Conservation (phyloP, 2,329 filamentous ascomycete genomes). For the Trichoderma sp. region DNA sequence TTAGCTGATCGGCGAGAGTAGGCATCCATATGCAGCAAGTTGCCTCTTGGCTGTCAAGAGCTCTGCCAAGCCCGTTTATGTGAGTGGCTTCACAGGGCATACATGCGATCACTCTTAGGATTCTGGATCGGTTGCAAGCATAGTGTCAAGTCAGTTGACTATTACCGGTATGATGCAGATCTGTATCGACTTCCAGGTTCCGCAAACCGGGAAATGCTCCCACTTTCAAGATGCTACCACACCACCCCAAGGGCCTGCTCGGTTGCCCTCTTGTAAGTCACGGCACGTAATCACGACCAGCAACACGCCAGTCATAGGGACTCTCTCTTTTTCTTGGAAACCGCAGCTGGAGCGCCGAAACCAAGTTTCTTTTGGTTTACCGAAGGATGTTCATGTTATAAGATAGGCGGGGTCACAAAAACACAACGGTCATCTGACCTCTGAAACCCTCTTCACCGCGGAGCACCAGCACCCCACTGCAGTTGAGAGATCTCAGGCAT, state of each 20-base stretch:
- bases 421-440: too few relatives aligned
- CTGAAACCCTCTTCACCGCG: not conserved
- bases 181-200: not conserved
- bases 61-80: not conserved
- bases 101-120: not conserved
- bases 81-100: not conserved
- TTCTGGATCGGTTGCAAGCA: too few relatives aligned
- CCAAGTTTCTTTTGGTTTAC: not conserved
- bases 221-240: not conserved
- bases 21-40: not conserved
- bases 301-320: not conserved
- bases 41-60: not conserved
- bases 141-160: too few relatives aligned
- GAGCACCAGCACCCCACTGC: not conserved
- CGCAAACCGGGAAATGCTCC: not conserved
- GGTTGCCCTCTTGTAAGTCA: not conserved
- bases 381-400: not conserved
- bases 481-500: slow-evolving; percentile 2
- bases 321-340: not conserved
- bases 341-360: not conserved
- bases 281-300: not conserved
- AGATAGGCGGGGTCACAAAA: not conserved
- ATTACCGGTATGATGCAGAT: not conserved
- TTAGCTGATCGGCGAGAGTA: slow-evolving; percentile 7
- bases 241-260: not conserved